phyloP scores from a whole-genome alignment of 805 yeast species.

The Barnettozyma sucrosica region DNA sequence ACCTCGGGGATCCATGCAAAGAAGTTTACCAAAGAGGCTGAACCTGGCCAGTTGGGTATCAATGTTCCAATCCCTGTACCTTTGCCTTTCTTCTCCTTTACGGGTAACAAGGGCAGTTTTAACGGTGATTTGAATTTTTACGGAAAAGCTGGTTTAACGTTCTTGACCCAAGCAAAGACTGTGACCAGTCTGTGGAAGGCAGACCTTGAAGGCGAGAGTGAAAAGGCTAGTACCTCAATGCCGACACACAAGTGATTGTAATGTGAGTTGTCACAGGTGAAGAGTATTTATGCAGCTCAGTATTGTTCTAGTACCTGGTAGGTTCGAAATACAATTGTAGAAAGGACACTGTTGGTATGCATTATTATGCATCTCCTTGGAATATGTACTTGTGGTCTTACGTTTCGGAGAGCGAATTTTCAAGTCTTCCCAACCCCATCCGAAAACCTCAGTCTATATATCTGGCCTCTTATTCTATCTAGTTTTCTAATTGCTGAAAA shows the following conservation, averaged over 20 bases:
- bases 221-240: slow-evolving; percentile 57
- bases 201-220: slow-evolving; percentile 39
- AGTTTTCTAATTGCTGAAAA: no score
- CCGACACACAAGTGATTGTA: slow-evolving; percentile 46
- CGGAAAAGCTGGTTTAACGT: slow-evolving; percentile 69
- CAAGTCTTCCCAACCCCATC: no score
- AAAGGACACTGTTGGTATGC: no score
- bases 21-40: slow-evolving; percentile 60
- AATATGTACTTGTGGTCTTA: no score
- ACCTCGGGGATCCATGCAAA: slow-evolving; percentile 65
- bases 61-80: slow-evolving; percentile 81
- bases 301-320: no score
- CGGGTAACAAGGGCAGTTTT: slow-evolving; percentile 71
- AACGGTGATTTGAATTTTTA: slow-evolving; percentile 75
- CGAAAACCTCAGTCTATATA: no score
- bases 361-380: no score
- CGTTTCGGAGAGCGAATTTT: no score
- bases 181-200: slow-evolving; percentile 65
- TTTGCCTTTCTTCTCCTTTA: slow-evolving; percentile 74
- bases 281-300: no score
- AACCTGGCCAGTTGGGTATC: slow-evolving; percentile 73
- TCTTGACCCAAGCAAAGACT: slow-evolving; percentile 71
- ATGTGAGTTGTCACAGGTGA: neutral
- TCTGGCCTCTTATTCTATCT: no score
- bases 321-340: no score